phyloP scores from a whole-genome alignment of 2,329 filamentous ascomycete species.

The Ophiocordyceps camponoti-saundersi region DNA sequence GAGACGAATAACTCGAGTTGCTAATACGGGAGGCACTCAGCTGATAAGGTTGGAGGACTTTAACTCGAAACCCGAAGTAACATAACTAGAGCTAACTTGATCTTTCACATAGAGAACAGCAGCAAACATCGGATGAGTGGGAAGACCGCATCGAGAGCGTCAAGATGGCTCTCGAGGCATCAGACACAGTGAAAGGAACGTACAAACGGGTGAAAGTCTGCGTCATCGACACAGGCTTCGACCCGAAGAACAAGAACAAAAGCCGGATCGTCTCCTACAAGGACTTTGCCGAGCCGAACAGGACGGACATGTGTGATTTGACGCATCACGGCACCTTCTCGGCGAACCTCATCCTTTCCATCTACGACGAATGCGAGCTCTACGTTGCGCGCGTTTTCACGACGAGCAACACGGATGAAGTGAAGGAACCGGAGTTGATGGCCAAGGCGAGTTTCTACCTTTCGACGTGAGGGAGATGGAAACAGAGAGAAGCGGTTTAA shows the following conservation, averaged over 20 bases:
- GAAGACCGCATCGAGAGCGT: background rate
- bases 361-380: background rate
- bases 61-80: too few relatives aligned
- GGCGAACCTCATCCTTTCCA: background rate
- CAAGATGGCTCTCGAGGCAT: background rate
- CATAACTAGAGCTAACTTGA: background rate
- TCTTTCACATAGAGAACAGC: background rate
- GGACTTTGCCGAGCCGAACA: background rate
- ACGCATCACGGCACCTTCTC: background rate
- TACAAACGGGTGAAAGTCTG: background rate
- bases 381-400: background rate
- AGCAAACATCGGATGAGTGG: background rate
- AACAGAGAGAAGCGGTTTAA: too few relatives aligned
- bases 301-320: background rate
- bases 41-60: background rate
- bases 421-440: background rate
- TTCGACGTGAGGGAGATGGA: too few relatives aligned
- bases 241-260: background rate
- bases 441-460: background rate
- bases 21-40: background rate
- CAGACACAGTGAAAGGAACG: background rate
- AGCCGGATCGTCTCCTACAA: background rate
- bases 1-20: background rate
- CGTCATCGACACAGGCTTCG: constrained; percentile 1
- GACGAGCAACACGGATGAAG: background rate